These are phyloP conservation scores for Xylariaceae sp. DNA, from an alignment of 2,329 filamentous ascomycete genomes.

Conservation along the genomic window DNA sequence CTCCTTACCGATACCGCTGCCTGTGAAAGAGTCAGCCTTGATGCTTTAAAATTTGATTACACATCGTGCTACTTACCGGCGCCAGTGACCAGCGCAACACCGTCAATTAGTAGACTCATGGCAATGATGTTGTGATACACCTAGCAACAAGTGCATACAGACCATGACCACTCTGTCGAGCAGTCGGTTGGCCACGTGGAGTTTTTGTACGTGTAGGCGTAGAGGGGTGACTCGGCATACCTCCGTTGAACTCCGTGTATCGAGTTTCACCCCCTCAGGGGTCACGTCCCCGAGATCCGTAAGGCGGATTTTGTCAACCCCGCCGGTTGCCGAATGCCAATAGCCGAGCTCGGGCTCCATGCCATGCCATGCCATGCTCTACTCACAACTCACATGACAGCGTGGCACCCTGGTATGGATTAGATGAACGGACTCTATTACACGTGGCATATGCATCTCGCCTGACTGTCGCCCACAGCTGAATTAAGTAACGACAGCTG, in stretches of 20 bases:
- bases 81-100: constrained; percentile 1
- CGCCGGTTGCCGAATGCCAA: neutral
- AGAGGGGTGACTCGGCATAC: neutral
- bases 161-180: neutral
- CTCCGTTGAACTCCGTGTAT: neutral
- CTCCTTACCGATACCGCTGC: constrained; percentile 22
- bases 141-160: neutral
- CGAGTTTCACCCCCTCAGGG: neutral
- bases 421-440: neutral
- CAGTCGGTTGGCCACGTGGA: neutral
- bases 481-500: neutral
- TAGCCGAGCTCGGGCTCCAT: neutral
- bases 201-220: neutral
- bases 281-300: neutral
- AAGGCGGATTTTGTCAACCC: neutral
- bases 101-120: constrained; percentile 4
- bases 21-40: constrained; percentile 5
- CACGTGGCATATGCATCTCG: neutral
- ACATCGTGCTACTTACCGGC: neutral
- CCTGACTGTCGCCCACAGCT: neutral
- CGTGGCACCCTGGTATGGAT: neutral
- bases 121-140: neutral
- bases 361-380: neutral
- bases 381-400: neutral
- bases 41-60: neutral